These are phyloP conservation scores for Chalciporus piperatus DNA, from an alignment of 768 basidiomycete genomes.

Conservation along the genomic window DNA sequence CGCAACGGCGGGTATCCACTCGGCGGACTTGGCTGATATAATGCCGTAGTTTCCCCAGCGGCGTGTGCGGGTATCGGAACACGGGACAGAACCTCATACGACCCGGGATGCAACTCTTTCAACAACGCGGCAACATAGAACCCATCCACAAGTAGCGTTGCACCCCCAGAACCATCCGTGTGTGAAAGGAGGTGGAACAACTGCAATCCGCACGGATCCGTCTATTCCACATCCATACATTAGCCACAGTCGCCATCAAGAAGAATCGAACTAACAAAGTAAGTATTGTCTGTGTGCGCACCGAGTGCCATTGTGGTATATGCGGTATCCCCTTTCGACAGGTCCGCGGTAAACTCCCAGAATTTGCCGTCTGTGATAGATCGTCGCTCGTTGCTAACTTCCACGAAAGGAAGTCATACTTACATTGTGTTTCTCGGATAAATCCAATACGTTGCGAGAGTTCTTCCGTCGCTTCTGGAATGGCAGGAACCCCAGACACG, in stretches of 20 bases:
- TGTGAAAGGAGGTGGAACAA: constrained; percentile 91
- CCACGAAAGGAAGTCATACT: constrained; percentile 7
- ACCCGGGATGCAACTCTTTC: constrained; percentile 64
- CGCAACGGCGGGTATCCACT: constrained; percentile 69
- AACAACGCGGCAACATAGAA: constrained; percentile 88
- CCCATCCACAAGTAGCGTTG: constrained; percentile 91
- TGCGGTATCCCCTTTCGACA: constrained; percentile 89
- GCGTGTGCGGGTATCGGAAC: constrained; percentile 81
- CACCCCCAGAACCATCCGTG: constrained; percentile 77
- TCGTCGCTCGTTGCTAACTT: constrained; percentile 27
- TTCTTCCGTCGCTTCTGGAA: constrained; percentile 80
- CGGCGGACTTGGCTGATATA: constrained; percentile 58
- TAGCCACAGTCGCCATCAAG: constrained; percentile 7
- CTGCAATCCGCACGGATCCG: constrained; percentile 93
- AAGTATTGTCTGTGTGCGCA: constrained; percentile 79
- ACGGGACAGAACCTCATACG: constrained; percentile 65
- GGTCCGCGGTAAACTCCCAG: constrained; percentile 95
- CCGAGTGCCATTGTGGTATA: constrained; percentile 87
- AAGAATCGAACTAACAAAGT: constrained; percentile 32
- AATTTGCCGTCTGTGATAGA: constrained; percentile 88
- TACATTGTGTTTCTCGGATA: constrained; percentile 84
- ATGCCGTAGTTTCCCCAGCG: constrained; percentile 64
- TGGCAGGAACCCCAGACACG: constrained; percentile 74
- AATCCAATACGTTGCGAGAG: constrained; percentile 76
- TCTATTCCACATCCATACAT: constrained; percentile 42